Base-by-base conservation (phyloP, 1,139 yeast genomes). In the Suhomyces atakaporum region DNA sequence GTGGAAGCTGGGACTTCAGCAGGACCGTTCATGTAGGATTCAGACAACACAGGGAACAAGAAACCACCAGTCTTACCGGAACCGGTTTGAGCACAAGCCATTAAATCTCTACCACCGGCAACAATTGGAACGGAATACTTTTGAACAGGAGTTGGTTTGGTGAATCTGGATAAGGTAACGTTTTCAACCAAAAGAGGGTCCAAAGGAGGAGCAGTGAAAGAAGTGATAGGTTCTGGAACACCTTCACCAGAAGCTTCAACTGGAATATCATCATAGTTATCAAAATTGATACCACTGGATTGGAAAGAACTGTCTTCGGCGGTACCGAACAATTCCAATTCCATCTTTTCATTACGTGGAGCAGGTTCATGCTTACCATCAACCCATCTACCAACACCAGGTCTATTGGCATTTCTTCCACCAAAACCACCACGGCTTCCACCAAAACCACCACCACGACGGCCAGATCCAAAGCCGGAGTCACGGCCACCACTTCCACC, bases 71-170 rank as follows among this genome's bases (percentile, higher is more conserved):
- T 94, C 60, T 92, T 92, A 77, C 99, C 99, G 23, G 97, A 89
- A 68, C 99, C 99, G 3, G 99, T 92, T 18, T 87, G 96, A 24
- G 98, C 98, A 69, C 97, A 97, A n/a, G 98, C 99, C 49, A 92
- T 96, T 36, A 92, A 79, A 60, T 88, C 96, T 56, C 87, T 90
- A 50, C 98, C 98, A 47, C 86, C 63, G 29, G 92, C 72, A 0
- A 97, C 96, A 38, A 90, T 81, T 7, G 99, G 98, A 46, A 92
- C 89, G 10, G 95, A 80, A 2, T 96, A 88, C 39, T 92, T 74
- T 66, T 92, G 98, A 67, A 94, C 87, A 11, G 97, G 96, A 0
- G 97, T 85, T 10, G 98, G 98, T 34, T 75, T 76, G 9, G 81
- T 60, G 59, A 90, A 94, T 3, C 95, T 81, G 31, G 97, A 94